Evolutionary conservation across 257 asterid genomes (phyloP).

Genomic region (Solanum lycopersicoides): DNA sequence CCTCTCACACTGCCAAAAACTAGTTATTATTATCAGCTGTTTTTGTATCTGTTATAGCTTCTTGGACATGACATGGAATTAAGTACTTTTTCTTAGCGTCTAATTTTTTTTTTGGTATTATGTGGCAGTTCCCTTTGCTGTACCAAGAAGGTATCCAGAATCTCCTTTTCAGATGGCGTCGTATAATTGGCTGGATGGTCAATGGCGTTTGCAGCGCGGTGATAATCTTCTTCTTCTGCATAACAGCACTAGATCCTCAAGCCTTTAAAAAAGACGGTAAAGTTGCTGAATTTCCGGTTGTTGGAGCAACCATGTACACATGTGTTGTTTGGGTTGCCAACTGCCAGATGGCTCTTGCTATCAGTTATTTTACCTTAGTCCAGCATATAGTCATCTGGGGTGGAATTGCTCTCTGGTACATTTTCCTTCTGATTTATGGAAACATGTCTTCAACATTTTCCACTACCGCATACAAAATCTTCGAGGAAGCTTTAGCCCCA

Average conservation of each 20-base stretch:
- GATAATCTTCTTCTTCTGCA: slow-evolving; percentile 76
- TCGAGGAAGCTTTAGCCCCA: slow-evolving; percentile 70
- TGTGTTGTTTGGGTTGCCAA: slow-evolving; percentile 87
- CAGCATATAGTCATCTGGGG: slow-evolving; percentile 92
- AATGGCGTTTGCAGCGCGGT: slow-evolving; percentile 57
- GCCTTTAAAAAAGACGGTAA: slow-evolving; percentile 59
- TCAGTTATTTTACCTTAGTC: slow-evolving; percentile 77
- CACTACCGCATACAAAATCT: slow-evolving; percentile 54
- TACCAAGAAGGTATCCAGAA: slow-evolving; percentile 96
- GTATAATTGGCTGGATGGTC: slow-evolving; percentile 87
- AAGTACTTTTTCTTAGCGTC: background rate
- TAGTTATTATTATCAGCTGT: background rate
- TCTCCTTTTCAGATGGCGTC: slow-evolving; percentile 88
- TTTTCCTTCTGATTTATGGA: slow-evolving; percentile 69
- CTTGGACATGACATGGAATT: too few species aligned
- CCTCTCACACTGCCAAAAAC: background rate
- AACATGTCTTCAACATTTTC: slow-evolving; percentile 36
- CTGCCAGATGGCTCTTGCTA: slow-evolving; percentile 79
- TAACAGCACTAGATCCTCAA: slow-evolving; percentile 44
- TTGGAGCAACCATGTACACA: slow-evolving; percentile 86
- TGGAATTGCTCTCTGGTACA: slow-evolving; percentile 68
- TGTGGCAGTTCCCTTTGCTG: slow-evolving; percentile 73
- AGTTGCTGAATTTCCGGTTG: slow-evolving; percentile 35
- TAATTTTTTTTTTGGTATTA: background rate
- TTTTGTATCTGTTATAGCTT: background rate